Base-by-base conservation (phyloP, 768 basidiomycete genomes). In the Naganishia vaughanmartiniae region DNA sequence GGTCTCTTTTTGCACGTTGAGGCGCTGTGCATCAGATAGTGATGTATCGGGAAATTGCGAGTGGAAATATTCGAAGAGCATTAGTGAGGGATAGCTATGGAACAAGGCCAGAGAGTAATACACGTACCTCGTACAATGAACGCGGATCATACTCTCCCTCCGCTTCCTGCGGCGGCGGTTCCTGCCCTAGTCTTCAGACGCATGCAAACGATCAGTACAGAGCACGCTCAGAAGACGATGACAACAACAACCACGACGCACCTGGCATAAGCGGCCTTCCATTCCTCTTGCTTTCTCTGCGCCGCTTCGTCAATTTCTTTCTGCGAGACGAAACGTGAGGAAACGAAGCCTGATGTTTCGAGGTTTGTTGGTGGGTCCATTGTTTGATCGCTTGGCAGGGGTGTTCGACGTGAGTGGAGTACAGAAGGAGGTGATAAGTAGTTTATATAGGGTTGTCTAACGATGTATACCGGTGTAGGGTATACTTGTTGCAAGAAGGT, bases 181-280 rank as follows among this genome's bases (percentile, higher is more conserved):
- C 79, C 72, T 83, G 77, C 0, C 83, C 83, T 19, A 83, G 73
- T 53, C 82, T 82, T 28, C 2, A 0, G 55, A 33, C 12, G 17
- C 7, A 19, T 0, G 4, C 2, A 21, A 24, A 42, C 11, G 51
- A 42, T 57, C 55, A 69, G 15, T 31, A 26, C 24, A 55, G 11
- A 56, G 65, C 12, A 9, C 17, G 33, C 26, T 0, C 10, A 7
- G 17, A 42, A 15, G 42, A 42, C 42, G 15, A 42, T 15, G 42
- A 7, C 42, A 15, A 42, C 42, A 15, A 15, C 42, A 15, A 36
- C 34, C 6, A 36, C 34, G 34, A 73, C 78, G 48, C 70, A 80
- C 79, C 78, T 76, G 28, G 73, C 82, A 73, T 83, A 83, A 10
- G 83, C 82, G 24, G 76, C 82, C 66, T 77, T 79, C 82, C 82